Evolutionary conservation across 257 asterid genomes (phyloP), one percentile per base, ranked within the genome.

Genomic region (Agastache rugosa): DNA sequence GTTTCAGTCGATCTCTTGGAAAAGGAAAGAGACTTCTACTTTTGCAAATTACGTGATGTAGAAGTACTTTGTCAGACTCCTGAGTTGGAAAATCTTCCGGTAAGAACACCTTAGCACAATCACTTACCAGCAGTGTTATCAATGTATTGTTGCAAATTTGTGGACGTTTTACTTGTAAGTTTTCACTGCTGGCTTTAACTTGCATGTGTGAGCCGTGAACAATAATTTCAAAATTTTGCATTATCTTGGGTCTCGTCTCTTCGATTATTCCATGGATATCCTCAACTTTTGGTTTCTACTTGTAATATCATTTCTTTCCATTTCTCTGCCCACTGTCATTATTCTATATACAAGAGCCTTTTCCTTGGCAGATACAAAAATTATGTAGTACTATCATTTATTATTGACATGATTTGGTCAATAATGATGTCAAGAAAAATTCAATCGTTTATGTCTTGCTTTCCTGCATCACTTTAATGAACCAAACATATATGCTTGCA

Each of bases 11-110:
- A 93, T 65, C 73, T 75, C 41, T 69, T 93, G 87, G 98, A 93
- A 78, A 93, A 91, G 81, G 98, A 91, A 79, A 83, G 98, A 67
- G 97, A 93, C 88, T 91, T 93, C 71, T 93, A 93, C 86, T 93
- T 91, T 70, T 90, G 87, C 20, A 93, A 90, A 78, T 69, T 93
- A 65, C 85, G 96, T 8, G 97, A 93, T 73, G 80, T 93, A 23
- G 98, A 93, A 83, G 84, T 93, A 42, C 91, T 93, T 56, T 93
- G 97, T 71, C 97, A 90, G 84, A 56, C 82, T 15, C 88, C 97
- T 3, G 86, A 86, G 66, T 23, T 88, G 61, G 95, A 90, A 77
- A 72, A 84, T 63, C 69, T 76, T 70, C 89, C 89, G 50, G 98
- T 93, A 83, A 77, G 86, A 37, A 65, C 72, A 67, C 20, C 60